phyloP scores from a whole-genome alignment of 1,284 basidiomycete genomes.

The Mycena citricolor region DNA sequence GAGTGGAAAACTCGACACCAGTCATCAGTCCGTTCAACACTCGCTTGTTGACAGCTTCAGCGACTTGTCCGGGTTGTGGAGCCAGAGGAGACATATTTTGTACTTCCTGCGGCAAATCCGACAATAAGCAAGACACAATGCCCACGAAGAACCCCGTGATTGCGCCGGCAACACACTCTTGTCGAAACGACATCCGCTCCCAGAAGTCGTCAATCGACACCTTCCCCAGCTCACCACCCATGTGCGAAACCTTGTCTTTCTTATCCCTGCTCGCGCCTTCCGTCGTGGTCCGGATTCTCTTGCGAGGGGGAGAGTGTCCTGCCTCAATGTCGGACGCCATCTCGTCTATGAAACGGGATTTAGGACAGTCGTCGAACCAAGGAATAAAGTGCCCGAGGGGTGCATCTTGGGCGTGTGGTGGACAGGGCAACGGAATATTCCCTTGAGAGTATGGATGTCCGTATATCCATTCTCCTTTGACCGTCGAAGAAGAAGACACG shows the following conservation, averaged over 20 bases:
- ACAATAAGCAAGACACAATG: constrained; percentile 38
- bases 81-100: constrained; percentile 48
- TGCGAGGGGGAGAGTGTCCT: constrained; percentile 59
- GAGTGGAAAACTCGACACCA: constrained; percentile 75
- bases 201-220: constrained; percentile 82
- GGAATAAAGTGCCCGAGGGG: constrained; percentile 76
- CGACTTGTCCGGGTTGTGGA: constrained; percentile 60
- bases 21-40: constrained; percentile 67
- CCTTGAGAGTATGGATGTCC: constrained; percentile 73
- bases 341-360: constrained; percentile 88
- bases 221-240: constrained; percentile 51
- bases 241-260: constrained; percentile 26
- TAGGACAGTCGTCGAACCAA: constrained; percentile 90
- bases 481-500: constrained; percentile 27
- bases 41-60: constrained; percentile 64
- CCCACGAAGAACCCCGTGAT: constrained; percentile 88
- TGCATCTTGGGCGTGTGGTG: constrained; percentile 30
- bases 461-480: constrained; percentile 79
- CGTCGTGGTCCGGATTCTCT: constrained; percentile 45
- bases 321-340: constrained; percentile 66
- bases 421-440: constrained; percentile 59
- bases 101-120: too few relatives aligned
- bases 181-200: constrained; percentile 92
- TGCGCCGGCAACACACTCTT: constrained; percentile 85
- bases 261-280: too few relatives aligned